A percentile compares a stretch with the other conserved stretches of the same genome.
phyloP scores from a whole-genome alignment of 179 eudicot species.

The Beta macrorhiza region DNA sequence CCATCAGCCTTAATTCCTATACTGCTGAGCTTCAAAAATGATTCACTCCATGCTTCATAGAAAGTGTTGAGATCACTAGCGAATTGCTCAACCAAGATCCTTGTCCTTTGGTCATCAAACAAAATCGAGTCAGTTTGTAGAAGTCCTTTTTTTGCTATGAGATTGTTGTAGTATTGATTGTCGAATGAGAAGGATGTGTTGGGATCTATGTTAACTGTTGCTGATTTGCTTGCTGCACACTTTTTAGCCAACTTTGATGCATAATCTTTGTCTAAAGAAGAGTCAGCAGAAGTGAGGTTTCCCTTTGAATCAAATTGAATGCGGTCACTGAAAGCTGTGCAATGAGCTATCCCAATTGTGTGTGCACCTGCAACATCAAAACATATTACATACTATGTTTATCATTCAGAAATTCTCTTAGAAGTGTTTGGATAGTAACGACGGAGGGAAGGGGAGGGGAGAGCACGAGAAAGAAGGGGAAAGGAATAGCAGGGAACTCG shows the following conservation, averaged over 20 bases:
- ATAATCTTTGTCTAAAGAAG: slow-evolving; percentile 24
- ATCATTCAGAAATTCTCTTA: too few species aligned
- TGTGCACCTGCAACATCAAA: slow-evolving; percentile 13
- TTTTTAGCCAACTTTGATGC: slow-evolving; percentile 36
- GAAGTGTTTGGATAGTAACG: too few species aligned
- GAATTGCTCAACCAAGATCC: slow-evolving; percentile 35
- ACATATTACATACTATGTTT: slow-evolving; percentile 16
- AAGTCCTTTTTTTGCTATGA: slow-evolving; percentile 39
- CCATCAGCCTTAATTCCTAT: slow-evolving; percentile 35
- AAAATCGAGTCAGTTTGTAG: slow-evolving; percentile 45
- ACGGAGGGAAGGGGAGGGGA: too few species aligned
- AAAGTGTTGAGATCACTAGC: slow-evolving; percentile 30
- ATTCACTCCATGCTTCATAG: slow-evolving; percentile 33
- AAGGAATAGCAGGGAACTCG: too few species aligned
- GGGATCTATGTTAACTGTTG: slow-evolving; percentile 41
- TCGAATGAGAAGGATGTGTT: slow-evolving; percentile 42
- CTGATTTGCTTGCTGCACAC: slow-evolving; percentile 32
- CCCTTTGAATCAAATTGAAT: neutral
- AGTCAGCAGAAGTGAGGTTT: slow-evolving; percentile 15
- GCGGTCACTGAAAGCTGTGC: slow-evolving; percentile 8
- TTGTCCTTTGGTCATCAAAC: slow-evolving; percentile 39
- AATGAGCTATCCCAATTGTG: slow-evolving; percentile 12
- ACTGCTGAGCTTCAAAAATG: slow-evolving; percentile 40
- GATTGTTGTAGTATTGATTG: slow-evolving; percentile 50
- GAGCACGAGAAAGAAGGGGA: too few species aligned